Evolutionary conservation across 305 asterid species (phyloP).

Genomic region (Nicotiana rustica): DNA sequence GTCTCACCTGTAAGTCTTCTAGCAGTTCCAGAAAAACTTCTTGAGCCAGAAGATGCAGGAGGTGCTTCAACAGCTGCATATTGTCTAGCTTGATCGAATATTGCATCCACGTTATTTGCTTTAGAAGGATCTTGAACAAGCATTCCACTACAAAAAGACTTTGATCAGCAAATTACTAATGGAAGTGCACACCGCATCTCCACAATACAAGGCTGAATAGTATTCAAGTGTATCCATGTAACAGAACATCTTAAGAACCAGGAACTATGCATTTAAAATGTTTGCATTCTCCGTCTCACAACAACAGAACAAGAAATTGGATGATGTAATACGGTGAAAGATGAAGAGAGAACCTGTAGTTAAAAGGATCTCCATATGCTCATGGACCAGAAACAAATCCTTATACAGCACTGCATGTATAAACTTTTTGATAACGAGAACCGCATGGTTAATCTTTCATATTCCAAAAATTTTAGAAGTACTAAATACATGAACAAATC

Average conservation of each 20-base stretch:
- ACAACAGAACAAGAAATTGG: neutral
- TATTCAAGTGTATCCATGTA: constrained; percentile 11
- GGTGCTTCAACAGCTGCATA: constrained; percentile 63
- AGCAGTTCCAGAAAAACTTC: constrained; percentile 76
- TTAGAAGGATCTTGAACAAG: constrained; percentile 80
- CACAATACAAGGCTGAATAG: neutral
- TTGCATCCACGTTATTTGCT: constrained; percentile 58
- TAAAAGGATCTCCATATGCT: neutral
- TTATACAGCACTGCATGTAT: neutral
- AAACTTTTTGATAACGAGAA: neutral
- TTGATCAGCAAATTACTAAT: constrained; percentile 32
- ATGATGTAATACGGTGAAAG: neutral
- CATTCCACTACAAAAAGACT: constrained; percentile 67
- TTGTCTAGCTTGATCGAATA: constrained; percentile 75
- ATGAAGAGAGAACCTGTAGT: neutral
- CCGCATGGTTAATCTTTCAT: neutral
- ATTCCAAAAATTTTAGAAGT: neutral
- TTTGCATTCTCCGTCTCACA: neutral
- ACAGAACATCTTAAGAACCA: neutral
- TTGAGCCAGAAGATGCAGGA: constrained; percentile 63
- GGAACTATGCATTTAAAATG: neutral
- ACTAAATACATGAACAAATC: neutral
- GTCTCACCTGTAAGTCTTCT: constrained; percentile 78
- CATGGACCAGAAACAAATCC: neutral
- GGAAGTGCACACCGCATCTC: neutral